These are phyloP conservation scores for Trypanosoma boissoni DNA, from an alignment of 208 protist species.

Conservation along the genomic window DNA sequence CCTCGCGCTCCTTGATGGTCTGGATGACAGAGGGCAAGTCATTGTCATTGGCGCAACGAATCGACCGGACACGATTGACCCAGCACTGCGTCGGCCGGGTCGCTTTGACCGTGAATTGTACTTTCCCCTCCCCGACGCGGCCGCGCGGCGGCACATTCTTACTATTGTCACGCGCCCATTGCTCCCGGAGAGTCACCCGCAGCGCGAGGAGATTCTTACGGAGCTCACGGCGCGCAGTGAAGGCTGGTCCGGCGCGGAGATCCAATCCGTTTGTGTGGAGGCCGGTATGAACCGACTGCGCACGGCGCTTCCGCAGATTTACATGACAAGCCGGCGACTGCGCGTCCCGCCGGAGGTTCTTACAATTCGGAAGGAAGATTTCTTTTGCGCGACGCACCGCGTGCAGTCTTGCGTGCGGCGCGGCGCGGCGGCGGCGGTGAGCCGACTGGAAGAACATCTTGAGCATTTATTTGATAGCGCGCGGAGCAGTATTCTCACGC, in stretches of 20 bases:
- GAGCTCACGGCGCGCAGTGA: constrained; percentile 89
- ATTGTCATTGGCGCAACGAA: constrained; percentile 96
- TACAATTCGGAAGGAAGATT: constrained; percentile 54
- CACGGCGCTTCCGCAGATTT: constrained; percentile 73
- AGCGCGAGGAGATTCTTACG: constrained; percentile 77
- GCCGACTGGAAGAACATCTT: constrained; percentile 38
- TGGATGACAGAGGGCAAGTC: constrained; percentile 89
- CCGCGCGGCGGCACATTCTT: constrained; percentile 81
- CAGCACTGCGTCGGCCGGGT: constrained; percentile 94
- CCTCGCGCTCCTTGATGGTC: constrained; percentile 95
- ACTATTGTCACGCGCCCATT: constrained; percentile 97
- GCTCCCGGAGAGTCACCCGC: constrained; percentile 85
- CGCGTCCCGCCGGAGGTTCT: constrained; percentile 32
- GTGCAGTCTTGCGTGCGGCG: constrained; percentile 66
- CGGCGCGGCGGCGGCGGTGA: constrained; percentile 15
- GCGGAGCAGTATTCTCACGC: constrained; percentile 34
- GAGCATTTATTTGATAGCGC: constrained; percentile 54
- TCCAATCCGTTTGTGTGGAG: constrained; percentile 99
- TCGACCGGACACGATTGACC: constrained; percentile 95
- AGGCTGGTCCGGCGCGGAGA: constrained; percentile 98
- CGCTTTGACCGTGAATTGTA: constrained; percentile 97
- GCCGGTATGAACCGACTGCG: constrained; percentile 85
- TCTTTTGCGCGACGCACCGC: constrained; percentile 61
- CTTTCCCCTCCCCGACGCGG: constrained; percentile 75
- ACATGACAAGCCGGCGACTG: constrained; percentile 51